Conservation (phyloP, 768 basidiomycete species). For the Albatrellus ellisii region DNA sequence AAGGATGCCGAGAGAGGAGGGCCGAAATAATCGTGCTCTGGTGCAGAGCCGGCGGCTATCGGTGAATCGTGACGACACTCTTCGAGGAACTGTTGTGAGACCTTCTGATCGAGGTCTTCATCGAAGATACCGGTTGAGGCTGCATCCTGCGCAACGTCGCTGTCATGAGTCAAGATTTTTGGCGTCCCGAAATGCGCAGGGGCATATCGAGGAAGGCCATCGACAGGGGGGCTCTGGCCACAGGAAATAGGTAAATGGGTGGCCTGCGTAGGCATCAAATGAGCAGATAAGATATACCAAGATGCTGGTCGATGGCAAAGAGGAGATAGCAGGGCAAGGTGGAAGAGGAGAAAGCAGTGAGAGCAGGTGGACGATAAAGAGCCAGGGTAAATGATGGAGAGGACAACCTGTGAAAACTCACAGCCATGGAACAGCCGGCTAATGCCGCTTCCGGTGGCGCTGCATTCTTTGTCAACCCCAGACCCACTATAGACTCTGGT, state of each 20-base stretch:
- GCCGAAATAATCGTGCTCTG: constrained; percentile 6
- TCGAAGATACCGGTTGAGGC: neutral
- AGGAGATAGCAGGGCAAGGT: neutral
- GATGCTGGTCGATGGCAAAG: neutral
- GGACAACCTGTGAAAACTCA: neutral
- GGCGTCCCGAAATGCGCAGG: constrained; percentile 3
- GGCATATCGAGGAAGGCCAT: neutral
- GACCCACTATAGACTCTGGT: too few relatives aligned
- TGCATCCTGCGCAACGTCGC: neutral
- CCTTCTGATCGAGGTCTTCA: constrained; percentile 9
- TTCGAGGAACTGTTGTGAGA: constrained; percentile 8
- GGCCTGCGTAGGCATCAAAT: constrained; percentile 5
- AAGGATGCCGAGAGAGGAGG: constrained; percentile 8
- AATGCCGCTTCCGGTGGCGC: too few relatives aligned
- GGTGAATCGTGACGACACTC: constrained; percentile 1
- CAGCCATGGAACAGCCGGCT: too few relatives aligned
- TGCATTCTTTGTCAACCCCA: too few relatives aligned
- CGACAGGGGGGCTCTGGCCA: neutral
- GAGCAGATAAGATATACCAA: neutral
- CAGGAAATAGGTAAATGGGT: neutral
- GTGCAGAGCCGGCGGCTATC: constrained; percentile 10
- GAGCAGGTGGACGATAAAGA: neutral
- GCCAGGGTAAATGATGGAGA: neutral
- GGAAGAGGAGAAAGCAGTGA: neutral
- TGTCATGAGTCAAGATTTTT: neutral